These are phyloP conservation scores for Apocynum venetum DNA, from an alignment of 257 asterid species.

Conservation along the genomic window DNA sequence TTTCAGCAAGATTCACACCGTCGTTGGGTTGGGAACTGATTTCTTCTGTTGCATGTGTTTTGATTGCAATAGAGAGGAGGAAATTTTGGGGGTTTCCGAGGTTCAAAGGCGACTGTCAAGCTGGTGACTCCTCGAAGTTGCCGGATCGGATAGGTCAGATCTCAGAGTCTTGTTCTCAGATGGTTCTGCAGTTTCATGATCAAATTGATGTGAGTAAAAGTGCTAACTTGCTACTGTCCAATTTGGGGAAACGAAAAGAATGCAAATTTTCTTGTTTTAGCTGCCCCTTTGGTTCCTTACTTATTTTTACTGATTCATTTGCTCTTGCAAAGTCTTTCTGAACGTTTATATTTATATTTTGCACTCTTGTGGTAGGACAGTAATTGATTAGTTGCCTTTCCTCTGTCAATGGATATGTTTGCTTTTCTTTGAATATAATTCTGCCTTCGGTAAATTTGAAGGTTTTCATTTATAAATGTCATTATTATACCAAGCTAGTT, in stretches of 20 bases:
- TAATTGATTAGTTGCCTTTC: neutral
- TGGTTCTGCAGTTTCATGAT: slow-evolving; percentile 75
- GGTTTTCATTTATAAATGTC: neutral
- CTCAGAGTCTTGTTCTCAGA: slow-evolving; percentile 75
- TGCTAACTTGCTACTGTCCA: neutral
- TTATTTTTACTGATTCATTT: neutral
- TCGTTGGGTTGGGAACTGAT: neutral
- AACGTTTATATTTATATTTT: too few relatives aligned
- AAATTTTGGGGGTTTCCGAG: slow-evolving; percentile 65
- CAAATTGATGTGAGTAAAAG: slow-evolving; percentile 45
- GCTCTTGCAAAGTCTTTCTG: neutral
- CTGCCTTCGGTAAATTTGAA: neutral
- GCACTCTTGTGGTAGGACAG: neutral
- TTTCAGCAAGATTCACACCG: neutral
- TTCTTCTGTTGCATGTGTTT: neutral
- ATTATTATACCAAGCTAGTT: neutral
- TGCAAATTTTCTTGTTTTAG: neutral
- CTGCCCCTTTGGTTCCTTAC: neutral
- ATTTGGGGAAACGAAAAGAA: neutral
- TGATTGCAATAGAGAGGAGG: slow-evolving; percentile 35
- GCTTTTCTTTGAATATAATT: neutral
- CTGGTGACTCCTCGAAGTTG: slow-evolving; percentile 26
- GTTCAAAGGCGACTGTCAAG: slow-evolving; percentile 47
- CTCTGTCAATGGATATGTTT: neutral
- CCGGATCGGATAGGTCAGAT: slow-evolving; percentile 63